phyloP scores from a whole-genome alignment of 345 rosid species.

The Erucastrum elatum region DNA sequence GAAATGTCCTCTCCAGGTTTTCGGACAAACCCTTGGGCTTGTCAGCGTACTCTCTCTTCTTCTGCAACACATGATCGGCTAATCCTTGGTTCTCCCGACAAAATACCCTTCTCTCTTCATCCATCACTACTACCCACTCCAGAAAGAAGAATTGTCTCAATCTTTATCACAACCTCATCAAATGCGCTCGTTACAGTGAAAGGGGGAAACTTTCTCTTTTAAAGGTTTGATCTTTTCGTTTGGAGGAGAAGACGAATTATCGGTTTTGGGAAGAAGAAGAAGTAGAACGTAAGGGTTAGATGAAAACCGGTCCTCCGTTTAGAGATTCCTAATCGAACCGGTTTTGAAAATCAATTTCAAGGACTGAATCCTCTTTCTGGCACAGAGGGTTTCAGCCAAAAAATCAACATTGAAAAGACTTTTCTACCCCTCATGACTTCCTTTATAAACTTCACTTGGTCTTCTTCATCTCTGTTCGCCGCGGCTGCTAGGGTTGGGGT shows the following conservation, averaged over 20 bases:
- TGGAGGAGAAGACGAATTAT: not conserved
- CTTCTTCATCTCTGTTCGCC: conserved; percentile 3
- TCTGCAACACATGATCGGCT: conserved; percentile 56
- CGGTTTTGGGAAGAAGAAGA: not conserved
- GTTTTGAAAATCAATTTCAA: not conserved
- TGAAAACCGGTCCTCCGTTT: not conserved
- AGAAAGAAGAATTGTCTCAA: not conserved
- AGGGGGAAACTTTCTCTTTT: not conserved
- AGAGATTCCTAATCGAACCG: not conserved
- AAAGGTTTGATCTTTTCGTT: not conserved
- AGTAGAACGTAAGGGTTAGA: not conserved
- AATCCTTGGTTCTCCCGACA: conserved; percentile 66
- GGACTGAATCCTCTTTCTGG: not conserved
- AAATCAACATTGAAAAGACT: not conserved
- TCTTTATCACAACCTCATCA: not conserved
- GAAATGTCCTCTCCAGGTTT: conserved; percentile 56
- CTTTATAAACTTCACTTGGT: not conserved
- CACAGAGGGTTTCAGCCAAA: not conserved
- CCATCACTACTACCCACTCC: too few relatives aligned
- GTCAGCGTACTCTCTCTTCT: conserved; percentile 64
- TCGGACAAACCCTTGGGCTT: conserved; percentile 74
- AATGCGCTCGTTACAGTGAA: too few relatives aligned
- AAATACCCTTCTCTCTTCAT: conserved; percentile 45
- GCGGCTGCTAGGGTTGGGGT: not conserved
- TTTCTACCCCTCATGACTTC: not conserved